Percentiles rank a stretch among this genome's conserved stretches.
Evolutionary conservation across 2,329 filamentous ascomycete genomes (phyloP).

Genomic region (Claviceps sp.): DNA sequence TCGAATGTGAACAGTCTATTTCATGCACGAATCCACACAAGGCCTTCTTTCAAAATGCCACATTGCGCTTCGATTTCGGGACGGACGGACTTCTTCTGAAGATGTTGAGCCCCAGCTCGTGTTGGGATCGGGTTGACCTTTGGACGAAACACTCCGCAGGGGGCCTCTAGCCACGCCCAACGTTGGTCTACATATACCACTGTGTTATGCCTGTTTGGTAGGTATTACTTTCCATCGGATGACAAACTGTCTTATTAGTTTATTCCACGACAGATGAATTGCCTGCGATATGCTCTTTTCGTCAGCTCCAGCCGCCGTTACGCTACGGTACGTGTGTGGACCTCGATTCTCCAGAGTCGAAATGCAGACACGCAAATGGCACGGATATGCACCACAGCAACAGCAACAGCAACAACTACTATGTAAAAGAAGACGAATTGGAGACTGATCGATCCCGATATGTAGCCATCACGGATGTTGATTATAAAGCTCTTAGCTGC

Average conservation of each 20-base stretch:
- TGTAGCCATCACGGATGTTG: too few species aligned
- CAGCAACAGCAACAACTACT: too few species aligned
- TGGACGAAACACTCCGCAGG: background rate
- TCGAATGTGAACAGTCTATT: too few species aligned
- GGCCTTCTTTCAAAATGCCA: too few species aligned
- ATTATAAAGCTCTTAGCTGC: too few species aligned
- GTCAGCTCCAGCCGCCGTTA: constrained; percentile 2
- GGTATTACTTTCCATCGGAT: background rate
- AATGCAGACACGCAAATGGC: background rate
- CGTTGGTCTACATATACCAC: background rate
- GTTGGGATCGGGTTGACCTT: background rate
- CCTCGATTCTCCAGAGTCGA: background rate
- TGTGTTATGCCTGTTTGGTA: background rate
- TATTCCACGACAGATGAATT: constrained; percentile 1
- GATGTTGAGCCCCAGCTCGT: background rate
- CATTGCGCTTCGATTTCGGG: too few species aligned
- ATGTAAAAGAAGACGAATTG: too few species aligned
- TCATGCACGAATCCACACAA: too few species aligned
- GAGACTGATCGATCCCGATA: too few species aligned
- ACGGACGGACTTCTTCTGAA: too few species aligned
- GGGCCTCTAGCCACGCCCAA: background rate
- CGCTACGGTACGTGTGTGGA: background rate
- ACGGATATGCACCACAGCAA: background rate
- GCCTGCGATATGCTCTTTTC: background rate
- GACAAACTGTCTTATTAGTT: background rate